These are phyloP conservation scores for Ganoderma sinense DNA, from an alignment of 1,284 basidiomycete genomes.

Conservation along the genomic window DNA sequence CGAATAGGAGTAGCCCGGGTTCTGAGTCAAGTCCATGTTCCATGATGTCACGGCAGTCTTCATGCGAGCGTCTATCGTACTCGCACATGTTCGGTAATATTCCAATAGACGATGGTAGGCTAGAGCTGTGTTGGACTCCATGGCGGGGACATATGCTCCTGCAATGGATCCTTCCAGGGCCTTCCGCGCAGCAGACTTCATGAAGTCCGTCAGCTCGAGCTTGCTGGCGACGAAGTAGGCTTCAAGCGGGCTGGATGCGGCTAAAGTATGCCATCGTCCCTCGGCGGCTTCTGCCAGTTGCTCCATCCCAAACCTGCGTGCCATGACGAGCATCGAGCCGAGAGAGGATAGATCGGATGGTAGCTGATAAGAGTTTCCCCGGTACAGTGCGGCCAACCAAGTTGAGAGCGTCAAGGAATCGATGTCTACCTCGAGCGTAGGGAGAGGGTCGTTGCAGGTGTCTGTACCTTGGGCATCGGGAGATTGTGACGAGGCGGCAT, in stretches of 20 bases:
- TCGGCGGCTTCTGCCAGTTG: neutral
- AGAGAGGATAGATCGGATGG: neutral
- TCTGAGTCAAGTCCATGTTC: neutral
- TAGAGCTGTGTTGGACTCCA: neutral
- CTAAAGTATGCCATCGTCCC: neutral
- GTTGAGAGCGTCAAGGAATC: neutral
- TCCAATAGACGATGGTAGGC: slow-evolving; percentile 3
- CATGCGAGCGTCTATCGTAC: neutral
- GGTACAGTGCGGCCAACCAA: neutral
- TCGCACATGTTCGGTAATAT: slow-evolving; percentile 4
- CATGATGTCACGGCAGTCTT: neutral
- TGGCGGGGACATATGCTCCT: neutral
- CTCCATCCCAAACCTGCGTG: slow-evolving; percentile 8
- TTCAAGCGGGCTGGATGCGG: neutral
- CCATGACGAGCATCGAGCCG: neutral
- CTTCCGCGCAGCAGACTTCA: neutral
- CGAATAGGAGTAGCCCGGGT: too few species aligned
- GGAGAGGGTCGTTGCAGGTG: neutral
- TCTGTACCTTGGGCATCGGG: neutral
- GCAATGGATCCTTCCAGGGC: neutral
- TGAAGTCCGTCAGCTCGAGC: neutral
- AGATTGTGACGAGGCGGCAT: neutral
- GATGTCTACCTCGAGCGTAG: neutral
- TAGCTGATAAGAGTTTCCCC: neutral
- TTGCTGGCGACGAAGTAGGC: neutral